phyloP scores from a whole-genome alignment of 495 filamentous ascomycete species.

The Talaromyces wortmannii region DNA sequence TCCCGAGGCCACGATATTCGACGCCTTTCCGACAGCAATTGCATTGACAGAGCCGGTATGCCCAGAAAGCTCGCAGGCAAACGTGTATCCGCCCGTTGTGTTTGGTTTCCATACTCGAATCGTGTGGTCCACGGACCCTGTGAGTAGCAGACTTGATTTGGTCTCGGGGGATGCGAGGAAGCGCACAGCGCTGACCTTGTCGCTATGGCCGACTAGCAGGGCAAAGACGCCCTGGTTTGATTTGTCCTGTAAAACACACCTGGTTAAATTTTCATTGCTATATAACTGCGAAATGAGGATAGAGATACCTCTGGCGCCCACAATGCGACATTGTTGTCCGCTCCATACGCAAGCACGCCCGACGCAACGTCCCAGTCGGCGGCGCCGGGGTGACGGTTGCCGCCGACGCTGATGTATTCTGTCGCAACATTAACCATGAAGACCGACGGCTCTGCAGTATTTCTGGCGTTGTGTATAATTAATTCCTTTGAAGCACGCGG shows the following conservation, averaged over 20 bases:
- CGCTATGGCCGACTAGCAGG: conserved; percentile 75
- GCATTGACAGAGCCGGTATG: conserved; percentile 77
- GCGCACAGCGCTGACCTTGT: conserved; percentile 75
- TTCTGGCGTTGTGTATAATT: not conserved
- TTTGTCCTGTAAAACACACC: conserved; percentile 29
- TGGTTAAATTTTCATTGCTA: not conserved
- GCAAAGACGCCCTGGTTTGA: conserved; percentile 51
- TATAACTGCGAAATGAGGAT: not conserved
- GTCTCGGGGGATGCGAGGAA: conserved; percentile 55
- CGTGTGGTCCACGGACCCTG: conserved; percentile 75
- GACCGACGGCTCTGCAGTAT: not conserved
- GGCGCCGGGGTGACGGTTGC: conserved; percentile 81
- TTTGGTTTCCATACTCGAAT: conserved; percentile 62
- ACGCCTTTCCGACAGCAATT: conserved; percentile 50
- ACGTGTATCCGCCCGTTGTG: conserved; percentile 18
- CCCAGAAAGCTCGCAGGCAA: conserved; percentile 45
- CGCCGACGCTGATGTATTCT: conserved; percentile 75
- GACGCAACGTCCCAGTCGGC: conserved; percentile 78
- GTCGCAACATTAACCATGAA: conserved; percentile 39
- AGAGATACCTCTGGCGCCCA: conserved; percentile 75
- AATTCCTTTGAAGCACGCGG: not conserved
- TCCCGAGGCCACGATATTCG: conserved; percentile 60
- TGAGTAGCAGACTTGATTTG: conserved; percentile 53
- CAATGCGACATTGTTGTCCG: conserved; percentile 79
- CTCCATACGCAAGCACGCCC: conserved; percentile 79